Base-by-base conservation (phyloP, 2,329 filamentous ascomycete genomes). In the Coniochaeta hoffmannii region DNA sequence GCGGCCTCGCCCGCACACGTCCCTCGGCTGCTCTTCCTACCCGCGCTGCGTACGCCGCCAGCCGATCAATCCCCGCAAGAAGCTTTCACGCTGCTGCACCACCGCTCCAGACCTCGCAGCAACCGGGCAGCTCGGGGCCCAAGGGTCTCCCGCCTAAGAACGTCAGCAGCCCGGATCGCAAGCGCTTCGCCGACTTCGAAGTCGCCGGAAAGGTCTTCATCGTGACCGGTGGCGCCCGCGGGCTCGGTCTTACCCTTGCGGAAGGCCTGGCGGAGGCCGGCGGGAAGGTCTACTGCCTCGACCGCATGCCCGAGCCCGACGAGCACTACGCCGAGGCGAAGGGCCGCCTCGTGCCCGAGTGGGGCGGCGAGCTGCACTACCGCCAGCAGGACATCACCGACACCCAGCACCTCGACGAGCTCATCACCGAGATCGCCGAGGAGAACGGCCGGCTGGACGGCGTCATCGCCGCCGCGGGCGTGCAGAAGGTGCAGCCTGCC, bases 251-350 rank as follows among this genome's bases (percentile, higher is more conserved):
- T 19, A 82, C 85, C 6, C 81, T 91, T 63, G 82, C 87, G 1
- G 87, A 92, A 63, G 87, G 85, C 1, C 71, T 92, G 14, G 74
- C 89, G 12, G 87, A 92, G 69, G 88, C 88, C 24, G 88, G 89
- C 19, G 89, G 87, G 24, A 88, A 80, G 24, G 81, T 83, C 4
- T 83, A 83, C 64, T 81, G 79, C 34, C 71, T 85, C 38, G 81
- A 85, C 62, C 72, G 77, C 38, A 69, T 77, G 51, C 68, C 69
- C 14, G 70, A 75, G 54, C 81, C 82, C 1, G 70, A 71, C 22
- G 67, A 71, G 22, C 66, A 78, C 1, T 91, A 89, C 71, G 72
- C 73, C 31, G 71, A 77, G 30, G 79, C 89, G 32, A 80, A 84
- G 60, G 68, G 77, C 55, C 77, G 80, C 56, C 85, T 85, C 52